Percentiles rank a stretch among this genome's conserved stretches.
Conservation (phyloP, 108 stramenopile species). For the Seminavis robusta region DNA sequence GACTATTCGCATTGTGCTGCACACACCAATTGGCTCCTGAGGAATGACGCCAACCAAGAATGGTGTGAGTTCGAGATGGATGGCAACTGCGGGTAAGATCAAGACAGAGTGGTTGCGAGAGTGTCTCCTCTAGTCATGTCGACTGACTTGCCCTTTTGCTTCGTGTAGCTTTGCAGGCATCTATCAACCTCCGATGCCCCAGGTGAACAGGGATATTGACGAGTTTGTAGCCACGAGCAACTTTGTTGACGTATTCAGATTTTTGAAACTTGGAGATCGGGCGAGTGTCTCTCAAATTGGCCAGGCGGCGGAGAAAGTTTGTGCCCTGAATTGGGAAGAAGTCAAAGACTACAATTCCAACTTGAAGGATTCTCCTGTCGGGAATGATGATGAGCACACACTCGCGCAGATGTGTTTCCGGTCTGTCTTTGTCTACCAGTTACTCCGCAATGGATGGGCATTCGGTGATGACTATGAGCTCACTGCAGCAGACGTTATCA, state of each 20-base stretch:
- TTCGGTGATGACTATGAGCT: conserved; percentile 55
- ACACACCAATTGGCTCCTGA: conserved; percentile 12
- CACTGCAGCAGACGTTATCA: conserved; percentile 67
- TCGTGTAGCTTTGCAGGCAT: conserved; percentile 84
- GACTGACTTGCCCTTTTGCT: too few relatives aligned
- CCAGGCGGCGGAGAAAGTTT: conserved; percentile 44
- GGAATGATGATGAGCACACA: conserved; percentile 28
- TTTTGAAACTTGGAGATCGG: conserved; percentile 43
- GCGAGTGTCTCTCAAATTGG: conserved; percentile 42
- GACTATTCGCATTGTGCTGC: conserved; percentile 43
- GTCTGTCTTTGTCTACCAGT: conserved; percentile 60
- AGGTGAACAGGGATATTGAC: conserved; percentile 23
- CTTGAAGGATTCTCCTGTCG: not conserved
- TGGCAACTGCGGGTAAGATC: conserved; percentile 4
- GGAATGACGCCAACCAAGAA: conserved; percentile 4
- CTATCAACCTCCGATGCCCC: conserved; percentile 84
- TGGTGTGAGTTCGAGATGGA: too few relatives aligned
- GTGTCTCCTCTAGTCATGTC: too few relatives aligned
- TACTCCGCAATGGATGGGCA: conserved; percentile 75
- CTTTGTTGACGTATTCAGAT: conserved; percentile 56
- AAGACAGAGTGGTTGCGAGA: conserved; percentile 72
- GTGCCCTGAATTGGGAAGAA: conserved; percentile 43
- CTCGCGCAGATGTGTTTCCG: conserved; percentile 75
- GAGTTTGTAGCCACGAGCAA: conserved; percentile 78
- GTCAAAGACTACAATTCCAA: conserved; percentile 49